A percentile compares a stretch with the other conserved stretches of the same genome.
phyloP scores from a whole-genome alignment of 2,329 filamentous ascomycete species.

The Venturia aucupariae region DNA sequence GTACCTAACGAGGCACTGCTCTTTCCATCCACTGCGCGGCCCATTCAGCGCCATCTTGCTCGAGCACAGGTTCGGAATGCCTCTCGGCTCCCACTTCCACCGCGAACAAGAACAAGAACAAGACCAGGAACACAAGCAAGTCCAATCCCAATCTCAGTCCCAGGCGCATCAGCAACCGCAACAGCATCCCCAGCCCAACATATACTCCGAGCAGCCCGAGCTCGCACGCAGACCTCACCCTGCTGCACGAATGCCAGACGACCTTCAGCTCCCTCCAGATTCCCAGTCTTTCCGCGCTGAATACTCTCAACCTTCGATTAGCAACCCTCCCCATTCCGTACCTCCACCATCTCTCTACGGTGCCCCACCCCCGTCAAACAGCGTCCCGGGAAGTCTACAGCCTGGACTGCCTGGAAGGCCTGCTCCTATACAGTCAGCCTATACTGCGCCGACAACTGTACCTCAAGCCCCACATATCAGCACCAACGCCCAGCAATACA shows the following conservation, averaged over 20 bases:
- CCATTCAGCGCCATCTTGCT: background rate
- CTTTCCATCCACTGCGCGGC: background rate
- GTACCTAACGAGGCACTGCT: background rate
- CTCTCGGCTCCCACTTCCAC: background rate
- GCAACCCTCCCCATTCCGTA: constrained; percentile 15
- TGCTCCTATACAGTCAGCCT: constrained; percentile 39
- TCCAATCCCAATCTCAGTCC: constrained; percentile 18
- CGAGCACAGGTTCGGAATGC: background rate
- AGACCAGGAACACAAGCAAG: no score
- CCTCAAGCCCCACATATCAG: constrained; percentile 44
- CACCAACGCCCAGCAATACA: constrained; percentile 50
- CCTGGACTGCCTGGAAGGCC: constrained; percentile 44
- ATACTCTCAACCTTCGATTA: constrained; percentile 6
- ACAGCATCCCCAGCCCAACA: background rate
- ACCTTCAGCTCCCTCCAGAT: background rate
- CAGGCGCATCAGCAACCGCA: background rate
- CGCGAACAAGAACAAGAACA: background rate
- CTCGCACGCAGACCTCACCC: background rate
- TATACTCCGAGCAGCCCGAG: background rate
- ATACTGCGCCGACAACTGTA: constrained; percentile 48
- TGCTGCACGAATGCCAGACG: constrained; percentile 1
- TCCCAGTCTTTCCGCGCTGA: background rate
- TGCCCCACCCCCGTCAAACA: constrained; percentile 24
- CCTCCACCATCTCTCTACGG: constrained; percentile 22
- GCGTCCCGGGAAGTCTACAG: constrained; percentile 53